A percentile compares a stretch with the other conserved stretches of the same genome.
These are phyloP conservation scores for Melocanna baccifera DNA, from an alignment of 176 grass and related monocot genomes.

Conservation along the genomic window DNA sequence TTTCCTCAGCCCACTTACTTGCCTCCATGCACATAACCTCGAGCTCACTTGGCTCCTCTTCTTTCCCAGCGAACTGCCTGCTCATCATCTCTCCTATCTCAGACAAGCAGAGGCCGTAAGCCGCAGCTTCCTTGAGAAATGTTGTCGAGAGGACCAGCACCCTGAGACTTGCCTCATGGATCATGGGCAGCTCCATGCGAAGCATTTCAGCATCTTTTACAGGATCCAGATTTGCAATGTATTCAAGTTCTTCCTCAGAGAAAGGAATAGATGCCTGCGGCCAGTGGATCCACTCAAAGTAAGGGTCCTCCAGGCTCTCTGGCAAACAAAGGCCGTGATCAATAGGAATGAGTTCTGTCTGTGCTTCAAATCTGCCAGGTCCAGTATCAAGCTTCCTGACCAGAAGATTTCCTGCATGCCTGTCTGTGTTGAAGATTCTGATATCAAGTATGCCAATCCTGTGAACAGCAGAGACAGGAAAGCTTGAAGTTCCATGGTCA, in stretches of 20 bases:
- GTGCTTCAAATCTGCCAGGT: constrained; percentile 33
- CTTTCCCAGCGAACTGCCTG: constrained; percentile 48
- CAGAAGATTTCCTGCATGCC: constrained; percentile 68
- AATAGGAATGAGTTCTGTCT: constrained; percentile 59
- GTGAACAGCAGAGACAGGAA: constrained; percentile 59
- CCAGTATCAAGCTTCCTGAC: constrained; percentile 50
- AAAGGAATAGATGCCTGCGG: constrained; percentile 66
- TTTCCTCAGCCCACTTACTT: constrained; percentile 40
- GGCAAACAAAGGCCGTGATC: constrained; percentile 66
- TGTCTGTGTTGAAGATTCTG: constrained; percentile 72
- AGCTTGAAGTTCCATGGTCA: constrained; percentile 63
- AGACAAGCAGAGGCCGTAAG: constrained; percentile 45
- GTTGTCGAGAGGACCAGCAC: constrained; percentile 59
- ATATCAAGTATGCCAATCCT: constrained; percentile 70
- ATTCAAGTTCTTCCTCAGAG: constrained; percentile 62
- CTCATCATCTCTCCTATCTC: constrained; percentile 77
- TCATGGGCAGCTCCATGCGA: constrained; percentile 54
- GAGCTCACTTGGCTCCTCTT: constrained; percentile 65
- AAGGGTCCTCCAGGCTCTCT: constrained; percentile 65
- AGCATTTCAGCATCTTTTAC: constrained; percentile 55
- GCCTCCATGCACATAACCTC: constrained; percentile 57
- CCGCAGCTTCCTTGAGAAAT: constrained; percentile 61
- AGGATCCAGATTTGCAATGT: constrained; percentile 56
- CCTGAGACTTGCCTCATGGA: constrained; percentile 58
- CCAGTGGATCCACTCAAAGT: constrained; percentile 80